Evolutionary conservation across 192 early-diverging fungal genomes (phyloP).

Genomic region (Podila minutissima): DNA sequence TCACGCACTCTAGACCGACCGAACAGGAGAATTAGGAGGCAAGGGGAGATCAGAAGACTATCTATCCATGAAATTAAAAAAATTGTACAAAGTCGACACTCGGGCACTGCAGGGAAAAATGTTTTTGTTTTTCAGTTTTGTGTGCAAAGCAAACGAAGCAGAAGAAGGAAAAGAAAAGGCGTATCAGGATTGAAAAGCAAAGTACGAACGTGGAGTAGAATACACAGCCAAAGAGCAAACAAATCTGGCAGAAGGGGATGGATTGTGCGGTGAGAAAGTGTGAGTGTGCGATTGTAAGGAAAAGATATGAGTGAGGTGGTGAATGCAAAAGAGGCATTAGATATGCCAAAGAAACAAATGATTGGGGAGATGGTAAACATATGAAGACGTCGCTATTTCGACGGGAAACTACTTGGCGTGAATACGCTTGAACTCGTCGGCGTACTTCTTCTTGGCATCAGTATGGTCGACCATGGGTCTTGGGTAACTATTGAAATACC

Average conservation of each 20-base stretch:
- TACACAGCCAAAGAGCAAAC: not conserved
- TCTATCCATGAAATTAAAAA: too few species aligned
- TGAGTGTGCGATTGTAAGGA: not conserved
- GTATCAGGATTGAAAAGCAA: not conserved
- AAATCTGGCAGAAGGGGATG: constrained; percentile 1
- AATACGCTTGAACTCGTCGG: constrained; percentile 59
- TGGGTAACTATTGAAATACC: constrained; percentile 56
- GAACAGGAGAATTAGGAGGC: not conserved
- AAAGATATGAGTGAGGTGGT: not conserved
- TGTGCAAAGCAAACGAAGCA: not conserved
- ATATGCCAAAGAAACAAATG: not conserved
- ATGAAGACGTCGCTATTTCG: too few species aligned
- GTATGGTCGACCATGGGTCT: constrained; percentile 76
- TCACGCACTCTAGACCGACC: too few species aligned
- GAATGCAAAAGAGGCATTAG: constrained; percentile 2
- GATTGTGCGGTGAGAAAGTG: too few species aligned
- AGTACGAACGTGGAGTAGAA: not conserved
- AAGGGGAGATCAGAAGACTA: too few species aligned
- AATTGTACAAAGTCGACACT: too few species aligned
- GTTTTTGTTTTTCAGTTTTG: too few species aligned
- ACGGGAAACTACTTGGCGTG: constrained; percentile 8
- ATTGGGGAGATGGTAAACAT: not conserved
- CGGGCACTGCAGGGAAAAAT: too few species aligned
- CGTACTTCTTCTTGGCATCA: constrained; percentile 56
- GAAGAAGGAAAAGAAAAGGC: not conserved